Conservation (phyloP, 805 yeast species). For the Monosporozyma siamensis region DNA sequence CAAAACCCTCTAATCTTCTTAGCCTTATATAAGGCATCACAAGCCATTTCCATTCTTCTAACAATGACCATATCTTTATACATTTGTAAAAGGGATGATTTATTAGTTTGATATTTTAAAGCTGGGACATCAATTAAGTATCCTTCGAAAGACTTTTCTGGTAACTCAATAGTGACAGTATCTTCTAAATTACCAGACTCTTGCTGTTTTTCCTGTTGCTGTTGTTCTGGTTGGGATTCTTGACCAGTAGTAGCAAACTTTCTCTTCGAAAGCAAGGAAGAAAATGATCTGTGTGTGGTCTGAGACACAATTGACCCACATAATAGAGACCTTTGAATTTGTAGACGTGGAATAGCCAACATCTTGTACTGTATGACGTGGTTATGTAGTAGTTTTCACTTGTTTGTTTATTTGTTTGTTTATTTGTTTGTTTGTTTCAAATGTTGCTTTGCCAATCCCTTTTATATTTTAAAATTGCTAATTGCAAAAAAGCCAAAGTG, state of each 20-base stretch:
- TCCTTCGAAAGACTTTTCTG: slow-evolving; percentile 76
- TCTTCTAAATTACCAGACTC: slow-evolving; percentile 12
- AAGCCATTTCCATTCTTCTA: slow-evolving; percentile 98
- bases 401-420: not conserved
- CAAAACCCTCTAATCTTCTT: slow-evolving; percentile 98
- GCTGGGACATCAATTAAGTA: slow-evolving; percentile 72
- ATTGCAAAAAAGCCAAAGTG: too few species aligned
- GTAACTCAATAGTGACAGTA: slow-evolving; percentile 47
- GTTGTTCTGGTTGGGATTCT: too few species aligned
- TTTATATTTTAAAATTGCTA: too few species aligned
- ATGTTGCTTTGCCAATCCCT: not conserved
- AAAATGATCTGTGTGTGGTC: not conserved
- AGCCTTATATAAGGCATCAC: slow-evolving; percentile 96
- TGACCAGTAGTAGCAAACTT: too few species aligned
- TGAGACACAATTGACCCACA: not conserved
- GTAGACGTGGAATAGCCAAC: slow-evolving; percentile 1
- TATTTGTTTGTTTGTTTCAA: not conserved
- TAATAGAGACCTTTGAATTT: not conserved
- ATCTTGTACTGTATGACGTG: too few species aligned
- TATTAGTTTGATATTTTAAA: slow-evolving; percentile 66
- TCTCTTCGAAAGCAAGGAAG: slow-evolving; percentile 1
- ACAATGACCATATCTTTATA: slow-evolving; percentile 91
- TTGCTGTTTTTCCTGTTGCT: not conserved
- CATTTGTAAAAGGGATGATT: slow-evolving; percentile 76
- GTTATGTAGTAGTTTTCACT: not conserved